Evolutionary conservation across 257 asterid genomes (phyloP), one percentile per base, ranked within the genome.

Genomic region (Linaria vulgaris): DNA sequence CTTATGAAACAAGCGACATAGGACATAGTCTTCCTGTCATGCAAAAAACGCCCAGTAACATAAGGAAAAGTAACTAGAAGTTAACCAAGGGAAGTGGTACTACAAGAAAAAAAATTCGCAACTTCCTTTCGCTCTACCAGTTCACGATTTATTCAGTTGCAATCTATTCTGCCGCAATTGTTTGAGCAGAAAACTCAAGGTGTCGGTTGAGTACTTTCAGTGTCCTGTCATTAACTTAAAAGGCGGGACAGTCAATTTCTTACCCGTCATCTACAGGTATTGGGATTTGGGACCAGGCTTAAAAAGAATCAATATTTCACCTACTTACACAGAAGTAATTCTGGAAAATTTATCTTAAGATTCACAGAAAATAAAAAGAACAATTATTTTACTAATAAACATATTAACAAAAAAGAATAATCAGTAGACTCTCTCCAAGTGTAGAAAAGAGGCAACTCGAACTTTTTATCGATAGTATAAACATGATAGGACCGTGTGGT

Each of bases 1-100:
- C 78, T 83, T 86, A 53, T 72, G 83, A 75, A 86, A 86, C 75
- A 86, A 73, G 61, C 91, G 95, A 77, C 95, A 86, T 48, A 86
- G 75, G 30, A 86, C 91, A 61, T 79, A 86, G 71, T 83, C 87
- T 60, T 78, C 88, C 95, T 86, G 62, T 51, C 43, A 54, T 2
- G 34, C 63, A 70, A 57, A 55, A 3, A 52, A 23, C 37, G 21
- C 30, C 50, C 54, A 61, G 43, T 56, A 47, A 31, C 20, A 41
- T 21, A 57, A 58, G 7, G 50, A 24, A 30, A 37, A 73, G 45
- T 55, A 67, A 65, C 49, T 23, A 27, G 14, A 58, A 30, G 53
- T 22, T 22, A 23, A 17, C 43, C 21, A 15, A 39, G 44, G 30
- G 19, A 39, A 27, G 48, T 38, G 38, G 19, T 34, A 56, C 9